phyloP scores from a whole-genome alignment of 2,329 filamentous ascomycete species.

The Madurella fahalii region DNA sequence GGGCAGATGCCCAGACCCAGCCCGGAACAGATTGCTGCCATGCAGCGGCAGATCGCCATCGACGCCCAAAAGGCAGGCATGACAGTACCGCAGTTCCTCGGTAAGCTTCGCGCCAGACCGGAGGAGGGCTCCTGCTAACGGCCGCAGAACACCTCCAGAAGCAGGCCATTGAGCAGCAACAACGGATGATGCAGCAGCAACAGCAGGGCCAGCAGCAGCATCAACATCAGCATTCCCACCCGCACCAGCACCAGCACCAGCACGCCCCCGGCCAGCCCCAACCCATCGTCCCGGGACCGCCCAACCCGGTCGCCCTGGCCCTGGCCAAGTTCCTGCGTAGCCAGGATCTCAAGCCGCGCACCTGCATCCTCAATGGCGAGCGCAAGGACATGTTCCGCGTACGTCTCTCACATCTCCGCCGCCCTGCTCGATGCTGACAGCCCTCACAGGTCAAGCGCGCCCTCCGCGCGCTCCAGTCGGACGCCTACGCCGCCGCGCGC shows the following conservation, averaged over 20 bases:
- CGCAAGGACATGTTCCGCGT: conserved; percentile 96
- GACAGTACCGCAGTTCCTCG: conserved; percentile 76
- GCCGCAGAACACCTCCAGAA: conserved; percentile 54
- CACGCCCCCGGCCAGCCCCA: conserved; percentile 47
- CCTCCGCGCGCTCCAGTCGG: conserved; percentile 81
- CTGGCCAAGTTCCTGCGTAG: conserved; percentile 81
- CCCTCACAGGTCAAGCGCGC: conserved; percentile 77
- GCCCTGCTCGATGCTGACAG: conserved; percentile 12
- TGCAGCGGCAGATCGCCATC: conserved; percentile 76
- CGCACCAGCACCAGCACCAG: conserved; percentile 31
- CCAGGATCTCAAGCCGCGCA: conserved; percentile 84
- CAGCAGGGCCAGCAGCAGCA: conserved; percentile 33
- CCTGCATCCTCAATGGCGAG: conserved; percentile 91
- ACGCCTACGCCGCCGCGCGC: conserved; percentile 83
- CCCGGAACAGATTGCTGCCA: conserved; percentile 78
- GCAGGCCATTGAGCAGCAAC: conserved; percentile 42
- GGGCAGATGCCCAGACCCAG: conserved; percentile 51
- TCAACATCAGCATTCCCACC: conserved; percentile 32
- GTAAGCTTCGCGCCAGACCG: conserved; percentile 1
- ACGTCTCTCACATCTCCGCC: background rate
- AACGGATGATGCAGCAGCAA: conserved; percentile 31
- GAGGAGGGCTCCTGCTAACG: background rate
- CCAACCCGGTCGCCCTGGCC: conserved; percentile 83
- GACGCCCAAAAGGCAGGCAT: conserved; percentile 84
- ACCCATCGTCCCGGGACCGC: conserved; percentile 71